Evolutionary conservation across 2,329 filamentous ascomycete species (phyloP).

Genomic region (Penicillium sp.): DNA sequence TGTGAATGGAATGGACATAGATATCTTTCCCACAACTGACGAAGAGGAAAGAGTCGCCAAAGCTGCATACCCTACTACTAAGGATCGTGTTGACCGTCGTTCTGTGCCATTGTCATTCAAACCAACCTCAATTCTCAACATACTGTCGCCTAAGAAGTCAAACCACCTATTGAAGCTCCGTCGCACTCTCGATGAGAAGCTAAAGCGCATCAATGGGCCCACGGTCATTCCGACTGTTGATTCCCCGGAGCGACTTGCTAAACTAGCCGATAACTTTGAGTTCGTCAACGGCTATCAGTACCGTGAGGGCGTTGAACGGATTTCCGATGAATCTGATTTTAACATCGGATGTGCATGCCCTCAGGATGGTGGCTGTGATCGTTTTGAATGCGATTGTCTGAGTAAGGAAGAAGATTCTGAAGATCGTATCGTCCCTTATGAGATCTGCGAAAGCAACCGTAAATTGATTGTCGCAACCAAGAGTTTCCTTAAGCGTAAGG

Average conservation of each 20-base stretch:
- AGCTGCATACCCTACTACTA: not conserved
- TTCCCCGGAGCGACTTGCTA: slow-evolving; percentile 18
- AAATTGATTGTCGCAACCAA: slow-evolving; percentile 26
- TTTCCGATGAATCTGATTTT: slow-evolving; percentile 26
- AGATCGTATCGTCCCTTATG: slow-evolving; percentile 34
- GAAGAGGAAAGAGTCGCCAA: not conserved
- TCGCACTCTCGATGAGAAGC: slow-evolving; percentile 7
- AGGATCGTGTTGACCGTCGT: not conserved
- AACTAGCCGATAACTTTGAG: slow-evolving; percentile 36
- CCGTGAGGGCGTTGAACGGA: slow-evolving; percentile 29
- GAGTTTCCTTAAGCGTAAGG: slow-evolving; percentile 32
- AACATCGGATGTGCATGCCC: slow-evolving; percentile 29
- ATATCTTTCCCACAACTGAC: not conserved
- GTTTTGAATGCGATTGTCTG: slow-evolving; percentile 30
- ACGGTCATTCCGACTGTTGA: slow-evolving; percentile 22
- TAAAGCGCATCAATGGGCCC: slow-evolving; percentile 25
- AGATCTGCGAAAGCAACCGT: slow-evolving; percentile 3
- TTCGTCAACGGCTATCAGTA: slow-evolving; percentile 40
- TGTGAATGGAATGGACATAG: not conserved
- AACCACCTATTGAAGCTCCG: not conserved
- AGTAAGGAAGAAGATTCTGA: slow-evolving; percentile 30
- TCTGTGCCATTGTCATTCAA: not conserved
- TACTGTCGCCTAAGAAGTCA: not conserved
- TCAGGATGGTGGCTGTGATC: slow-evolving; percentile 21
- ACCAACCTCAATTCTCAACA: not conserved